Conservation (phyloP, 2,329 filamentous ascomycete species). For the Gnomoniopsis sp. region DNA sequence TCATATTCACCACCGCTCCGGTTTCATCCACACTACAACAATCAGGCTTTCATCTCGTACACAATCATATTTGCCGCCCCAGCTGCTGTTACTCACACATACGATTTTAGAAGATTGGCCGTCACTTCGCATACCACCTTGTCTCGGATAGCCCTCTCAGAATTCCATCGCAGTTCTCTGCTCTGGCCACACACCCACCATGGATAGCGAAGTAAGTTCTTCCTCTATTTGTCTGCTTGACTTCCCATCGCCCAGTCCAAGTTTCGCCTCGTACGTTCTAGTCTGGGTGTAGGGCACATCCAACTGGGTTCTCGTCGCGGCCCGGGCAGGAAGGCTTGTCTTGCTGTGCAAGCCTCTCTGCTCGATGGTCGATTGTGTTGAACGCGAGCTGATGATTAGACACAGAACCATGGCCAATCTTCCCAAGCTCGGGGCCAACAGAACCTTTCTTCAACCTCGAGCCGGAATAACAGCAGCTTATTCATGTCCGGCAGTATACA, state of each 20-base stretch:
- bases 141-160: background rate
- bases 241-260: background rate
- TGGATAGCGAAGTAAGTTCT: conserved; percentile 17
- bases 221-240: background rate
- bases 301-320: background rate
- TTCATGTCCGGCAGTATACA: conserved; percentile 9
- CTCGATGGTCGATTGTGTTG: background rate
- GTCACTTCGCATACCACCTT: no score
- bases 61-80: background rate
- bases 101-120: no score
- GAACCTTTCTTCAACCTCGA: background rate
- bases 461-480: conserved; percentile 8
- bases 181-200: conserved; percentile 15
- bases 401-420: conserved; percentile 14
- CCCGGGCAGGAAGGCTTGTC: background rate
- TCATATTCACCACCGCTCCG: conserved; percentile 7
- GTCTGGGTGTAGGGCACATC: background rate
- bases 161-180: conserved; percentile 8
- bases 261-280: background rate
- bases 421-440: conserved; percentile 4
- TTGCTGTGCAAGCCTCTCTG: background rate
- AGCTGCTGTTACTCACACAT: background rate
- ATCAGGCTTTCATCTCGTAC: background rate
- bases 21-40: background rate
- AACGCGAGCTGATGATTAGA: conserved; percentile 5